phyloP scores from a whole-genome alignment of 2,329 filamentous ascomycete species.

The Fusarium haematococcum region DNA sequence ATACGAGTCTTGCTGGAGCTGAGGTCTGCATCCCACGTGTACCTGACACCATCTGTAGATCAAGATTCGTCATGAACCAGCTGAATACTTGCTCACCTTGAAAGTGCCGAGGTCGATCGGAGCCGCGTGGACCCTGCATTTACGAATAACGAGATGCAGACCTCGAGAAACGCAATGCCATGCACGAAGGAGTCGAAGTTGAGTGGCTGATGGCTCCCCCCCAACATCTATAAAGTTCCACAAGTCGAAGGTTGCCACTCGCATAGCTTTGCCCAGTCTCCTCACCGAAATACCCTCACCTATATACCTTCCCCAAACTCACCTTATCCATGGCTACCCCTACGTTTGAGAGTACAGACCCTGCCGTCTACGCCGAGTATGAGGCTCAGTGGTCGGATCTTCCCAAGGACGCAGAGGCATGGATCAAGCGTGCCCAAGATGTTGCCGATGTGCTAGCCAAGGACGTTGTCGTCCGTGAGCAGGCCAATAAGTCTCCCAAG shows the following conservation, averaged over 20 bases:
- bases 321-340: neutral
- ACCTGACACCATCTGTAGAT: neutral
- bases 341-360: conserved; percentile 46
- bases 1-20: neutral
- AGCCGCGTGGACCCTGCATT: neutral
- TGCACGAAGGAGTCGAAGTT: neutral
- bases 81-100: conserved; percentile 4
- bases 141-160: conserved; percentile 3
- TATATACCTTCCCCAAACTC: neutral
- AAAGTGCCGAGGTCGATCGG: neutral
- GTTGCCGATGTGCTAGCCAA: conserved; percentile 50
- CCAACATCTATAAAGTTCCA: neutral
- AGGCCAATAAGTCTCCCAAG: conserved; percentile 54
- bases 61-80: neutral
- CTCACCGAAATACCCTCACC: neutral
- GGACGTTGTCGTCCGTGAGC: conserved; percentile 52
- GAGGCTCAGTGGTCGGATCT: conserved; percentile 50
- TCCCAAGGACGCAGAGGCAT: conserved; percentile 48
- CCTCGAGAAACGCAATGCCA: neutral
- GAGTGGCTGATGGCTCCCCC: neutral
- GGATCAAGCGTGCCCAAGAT: conserved; percentile 55
- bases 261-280: neutral
- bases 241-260: neutral
- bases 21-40: neutral
- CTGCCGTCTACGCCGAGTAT: conserved; percentile 53